A percentile compares a stretch with the other conserved stretches of the same genome.
Conservation (phyloP, 1,284 basidiomycete species). For the Mycosarcoma maydis region DNA sequence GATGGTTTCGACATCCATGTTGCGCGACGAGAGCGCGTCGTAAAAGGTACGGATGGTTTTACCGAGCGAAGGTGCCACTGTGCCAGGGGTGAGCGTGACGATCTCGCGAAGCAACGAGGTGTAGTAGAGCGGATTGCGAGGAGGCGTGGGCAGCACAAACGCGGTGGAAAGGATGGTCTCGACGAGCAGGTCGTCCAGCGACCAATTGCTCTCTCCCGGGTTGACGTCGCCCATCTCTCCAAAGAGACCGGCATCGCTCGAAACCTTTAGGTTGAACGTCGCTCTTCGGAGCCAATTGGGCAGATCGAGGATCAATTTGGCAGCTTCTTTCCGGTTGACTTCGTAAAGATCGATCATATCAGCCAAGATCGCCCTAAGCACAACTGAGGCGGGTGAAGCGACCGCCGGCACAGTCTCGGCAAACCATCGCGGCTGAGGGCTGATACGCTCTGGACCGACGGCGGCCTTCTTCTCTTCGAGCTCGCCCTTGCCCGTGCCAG, state of each 20-base stretch:
- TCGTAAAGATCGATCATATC: slow-evolving; percentile 92
- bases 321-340: slow-evolving; percentile 94
- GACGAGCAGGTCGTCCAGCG: slow-evolving; percentile 61
- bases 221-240: slow-evolving; percentile 50
- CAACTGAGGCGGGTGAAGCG: slow-evolving; percentile 79
- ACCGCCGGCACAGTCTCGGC: slow-evolving; percentile 74
- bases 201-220: slow-evolving; percentile 53
- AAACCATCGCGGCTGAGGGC: slow-evolving; percentile 58
- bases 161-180: slow-evolving; percentile 79
- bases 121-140: slow-evolving; percentile 82
- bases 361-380: slow-evolving; percentile 79
- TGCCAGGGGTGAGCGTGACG: slow-evolving; percentile 88
- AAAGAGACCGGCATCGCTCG: slow-evolving; percentile 53
- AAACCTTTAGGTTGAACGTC: slow-evolving; percentile 71
- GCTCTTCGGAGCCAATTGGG: slow-evolving; percentile 84
- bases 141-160: slow-evolving; percentile 80
- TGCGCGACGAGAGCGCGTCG: slow-evolving; percentile 49
- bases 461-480: slow-evolving; percentile 54
- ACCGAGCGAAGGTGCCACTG: slow-evolving; percentile 93
- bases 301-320: slow-evolving; percentile 84
- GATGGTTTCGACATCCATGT: slow-evolving; percentile 82
- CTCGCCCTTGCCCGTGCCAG: slow-evolving; percentile 57
- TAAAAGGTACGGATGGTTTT: slow-evolving; percentile 92
- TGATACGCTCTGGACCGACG: slow-evolving; percentile 46
- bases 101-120: slow-evolving; percentile 89